phyloP scores from a whole-genome alignment of 208 protist species.

The Herpetomonas muscarum region DNA sequence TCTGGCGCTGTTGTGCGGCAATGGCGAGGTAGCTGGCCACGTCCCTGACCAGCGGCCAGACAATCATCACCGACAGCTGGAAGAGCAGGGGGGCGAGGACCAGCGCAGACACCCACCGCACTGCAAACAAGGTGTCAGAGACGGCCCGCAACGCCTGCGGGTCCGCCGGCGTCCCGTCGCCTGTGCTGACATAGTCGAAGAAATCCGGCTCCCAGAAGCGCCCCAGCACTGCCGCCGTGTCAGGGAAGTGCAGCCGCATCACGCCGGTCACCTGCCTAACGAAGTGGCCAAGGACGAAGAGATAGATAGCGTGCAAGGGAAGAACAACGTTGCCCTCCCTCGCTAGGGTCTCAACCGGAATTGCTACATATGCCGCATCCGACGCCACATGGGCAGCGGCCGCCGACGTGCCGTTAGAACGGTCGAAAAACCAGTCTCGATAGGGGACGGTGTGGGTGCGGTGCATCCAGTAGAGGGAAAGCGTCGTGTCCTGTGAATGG shows the following conservation, averaged over 20 bases:
- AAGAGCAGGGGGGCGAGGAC: neutral
- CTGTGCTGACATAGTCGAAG: neutral
- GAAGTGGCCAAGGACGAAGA: conserved; percentile 14
- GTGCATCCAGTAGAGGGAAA: conserved; percentile 33
- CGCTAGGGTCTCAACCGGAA: conserved; percentile 1
- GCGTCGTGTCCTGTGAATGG: conserved; percentile 14
- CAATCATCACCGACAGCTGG: neutral
- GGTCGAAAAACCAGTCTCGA: conserved; percentile 28
- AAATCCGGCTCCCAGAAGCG: neutral
- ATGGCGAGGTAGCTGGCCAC: neutral
- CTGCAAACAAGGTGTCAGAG: neutral
- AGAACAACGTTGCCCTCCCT: conserved; percentile 21
- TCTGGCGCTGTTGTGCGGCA: neutral
- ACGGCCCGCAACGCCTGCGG: neutral
- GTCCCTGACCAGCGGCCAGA: neutral
- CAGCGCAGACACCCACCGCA: neutral
- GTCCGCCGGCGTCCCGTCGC: neutral
- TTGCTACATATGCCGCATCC: too few relatives aligned
- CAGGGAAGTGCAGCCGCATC: conserved; percentile 6
- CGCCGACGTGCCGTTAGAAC: neutral
- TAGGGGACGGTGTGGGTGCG: conserved; percentile 18
- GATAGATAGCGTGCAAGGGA: conserved; percentile 41
- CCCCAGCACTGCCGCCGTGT: neutral
- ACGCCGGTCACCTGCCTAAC: too few relatives aligned
- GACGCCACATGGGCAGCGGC: too few relatives aligned